Base-by-base conservation (phyloP, 2,329 filamentous ascomycete genomes). In the Colletotrichum sp. region DNA sequence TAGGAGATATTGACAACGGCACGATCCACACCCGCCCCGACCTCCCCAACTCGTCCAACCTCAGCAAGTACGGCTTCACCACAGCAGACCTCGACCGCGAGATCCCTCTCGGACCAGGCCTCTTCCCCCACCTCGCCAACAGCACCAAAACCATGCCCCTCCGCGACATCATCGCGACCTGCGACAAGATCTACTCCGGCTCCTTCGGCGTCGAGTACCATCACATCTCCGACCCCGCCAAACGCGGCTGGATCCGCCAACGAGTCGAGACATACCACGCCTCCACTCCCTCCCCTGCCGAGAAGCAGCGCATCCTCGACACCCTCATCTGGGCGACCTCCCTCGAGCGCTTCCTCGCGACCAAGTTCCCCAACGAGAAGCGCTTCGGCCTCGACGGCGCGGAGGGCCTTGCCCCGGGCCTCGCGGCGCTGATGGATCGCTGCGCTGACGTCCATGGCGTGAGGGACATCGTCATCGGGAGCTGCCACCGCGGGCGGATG, bases 291-390 rank as follows among this genome's bases (percentile, higher is more conserved):
- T 98, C 95, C 0, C 93, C 98, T 73, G 96, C 99, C 82, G 97
- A 99, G 90, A 99, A 99, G 92, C 94, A 96, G 83, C 93, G 97
- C 79, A 98, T 99, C 79, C 91, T 99, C 79, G 97, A 99, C 87
- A 94, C 96, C 83, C 90, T 99, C 78, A 99, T 99, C 85, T 99
- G 97, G 96, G 96, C 95, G 84, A 98, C 96, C 78, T 98, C 95
- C 86, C 99, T 99, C 84, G 97, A 99, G 88, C 88, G 93, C 75
- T 99, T 99, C 91, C 89, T 98, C 79, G 93, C 96, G 70, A 98
- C 95, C 74, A 99, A 99, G 87, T 99, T 98, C 87, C 97, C 97
- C 85, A 99, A 99, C 87, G 97, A 99, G 88, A 99, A 99, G 92
- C 95, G 97, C 82, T 99, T 99, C 86, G 97, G 97, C 87, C 92